Evolutionary conservation across 2,329 filamentous ascomycete genomes (phyloP).

Genomic region (Dothistroma septosporum): DNA sequence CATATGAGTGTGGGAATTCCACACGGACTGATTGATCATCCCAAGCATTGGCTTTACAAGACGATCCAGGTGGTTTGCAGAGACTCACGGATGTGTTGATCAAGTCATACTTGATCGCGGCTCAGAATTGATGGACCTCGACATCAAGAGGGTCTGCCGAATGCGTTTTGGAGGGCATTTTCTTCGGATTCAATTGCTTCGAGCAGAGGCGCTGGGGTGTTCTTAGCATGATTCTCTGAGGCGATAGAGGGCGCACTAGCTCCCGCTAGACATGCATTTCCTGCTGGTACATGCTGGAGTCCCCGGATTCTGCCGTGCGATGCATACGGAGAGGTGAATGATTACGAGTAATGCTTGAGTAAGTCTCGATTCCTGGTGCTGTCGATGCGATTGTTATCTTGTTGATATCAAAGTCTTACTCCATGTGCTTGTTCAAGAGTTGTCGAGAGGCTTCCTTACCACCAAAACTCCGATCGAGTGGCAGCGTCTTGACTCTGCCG

Average conservation of each 20-base stretch:
- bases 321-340: background rate
- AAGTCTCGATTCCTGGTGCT: background rate
- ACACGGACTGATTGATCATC: too few relatives aligned
- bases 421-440: background rate
- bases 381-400: background rate
- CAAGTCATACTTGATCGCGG: too few relatives aligned
- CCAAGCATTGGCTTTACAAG: too few relatives aligned
- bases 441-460: background rate
- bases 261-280: background rate
- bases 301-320: background rate
- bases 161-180: too few relatives aligned
- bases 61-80: too few relatives aligned
- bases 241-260: background rate
- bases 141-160: too few relatives aligned
- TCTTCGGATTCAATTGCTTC: too few relatives aligned
- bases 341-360: background rate
- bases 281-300: background rate
- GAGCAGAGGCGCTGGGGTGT: background rate
- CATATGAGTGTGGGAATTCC: too few relatives aligned
- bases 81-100: too few relatives aligned
- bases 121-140: too few relatives aligned
- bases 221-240: background rate
- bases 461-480: background rate
- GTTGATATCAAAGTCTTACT: background rate
- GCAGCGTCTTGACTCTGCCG: background rate